Base-by-base conservation (phyloP, 805 yeast species). In the Yarrowia divulgata region DNA sequence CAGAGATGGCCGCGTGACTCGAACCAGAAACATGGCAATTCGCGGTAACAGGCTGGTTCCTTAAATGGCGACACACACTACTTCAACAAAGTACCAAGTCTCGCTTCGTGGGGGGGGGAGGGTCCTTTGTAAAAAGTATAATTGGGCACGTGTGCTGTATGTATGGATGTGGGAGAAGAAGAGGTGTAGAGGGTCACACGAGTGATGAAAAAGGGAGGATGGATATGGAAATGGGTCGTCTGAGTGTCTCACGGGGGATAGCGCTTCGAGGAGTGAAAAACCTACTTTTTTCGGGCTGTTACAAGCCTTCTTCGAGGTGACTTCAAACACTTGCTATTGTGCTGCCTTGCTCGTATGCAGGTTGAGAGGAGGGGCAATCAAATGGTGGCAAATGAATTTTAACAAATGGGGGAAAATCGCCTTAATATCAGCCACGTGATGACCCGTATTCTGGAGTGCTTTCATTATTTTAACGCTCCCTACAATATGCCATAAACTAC, bases 81-180 rank as follows among this genome's bases (percentile, higher is more conserved):
- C 29, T 23, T 23, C 29, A 23, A 23, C 29, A 23, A 23, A 23
- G 29, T 23, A 23, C 29, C 29, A 23, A 23, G 29, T 23, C 29
- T 23, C 29, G 29, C 29, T 23, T 23, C 29, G 29, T 23, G 29
- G 29, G 29, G 29, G 29, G 29, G 29, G 29, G 29, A 23, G 29
- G 4, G 29, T 23, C n/a, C 8, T 10, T 29, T 8, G 10, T n/a
- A 23, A 13, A 52, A 52, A 54, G 45, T 54, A 54, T 54, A 54
- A 54, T 54, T 43, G 29, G 23, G 18, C 60, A 54, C 60, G 60
- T 54, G 57, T 52, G 45, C 14, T 19, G 45, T 3, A 14, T 54
- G 60, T 54, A 8, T 54, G 60, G 35, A 12, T 9, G 19, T 2
- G 43, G 18, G 3, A 12, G 3, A 14, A 19, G 16, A 45, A 9